These are phyloP conservation scores for Myotisia sp. DNA, from an alignment of 2,329 filamentous ascomycete species.

Conservation along the genomic window DNA sequence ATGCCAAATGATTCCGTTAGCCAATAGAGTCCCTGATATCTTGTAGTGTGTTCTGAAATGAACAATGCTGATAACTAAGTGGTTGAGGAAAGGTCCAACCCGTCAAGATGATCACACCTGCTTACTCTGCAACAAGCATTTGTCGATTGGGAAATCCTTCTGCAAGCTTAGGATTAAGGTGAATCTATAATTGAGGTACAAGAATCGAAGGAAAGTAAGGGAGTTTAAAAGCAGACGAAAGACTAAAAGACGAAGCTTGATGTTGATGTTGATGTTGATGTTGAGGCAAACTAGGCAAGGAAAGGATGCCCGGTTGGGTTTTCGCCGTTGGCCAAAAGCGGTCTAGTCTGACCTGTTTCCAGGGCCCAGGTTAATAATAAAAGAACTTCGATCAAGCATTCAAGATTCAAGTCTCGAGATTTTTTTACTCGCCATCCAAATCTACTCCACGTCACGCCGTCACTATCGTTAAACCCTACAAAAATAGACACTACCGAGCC, in stretches of 20 bases:
- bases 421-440: too few relatives aligned
- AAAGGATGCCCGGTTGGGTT: constrained; percentile 1
- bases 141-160: not conserved
- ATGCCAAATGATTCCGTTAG: constrained; percentile 22
- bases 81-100: constrained; percentile 10
- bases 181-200: too few relatives aligned
- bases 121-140: constrained; percentile 12
- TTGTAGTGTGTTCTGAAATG: constrained; percentile 3
- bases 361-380: too few relatives aligned
- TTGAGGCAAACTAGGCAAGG: not conserved
- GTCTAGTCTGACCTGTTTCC: not conserved
- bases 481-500: constrained; percentile 1
- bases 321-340: not conserved
- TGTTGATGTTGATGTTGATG: not conserved
- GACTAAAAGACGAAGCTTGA: not conserved
- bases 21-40: constrained; percentile 13
- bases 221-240: not conserved
- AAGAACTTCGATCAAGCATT: too few relatives aligned
- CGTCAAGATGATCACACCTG: constrained; percentile 12
- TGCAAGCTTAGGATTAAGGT: too few relatives aligned
- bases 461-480: too few relatives aligned
- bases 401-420: too few relatives aligned
- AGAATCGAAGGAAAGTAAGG: not conserved
- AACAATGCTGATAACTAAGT: constrained; percentile 6
- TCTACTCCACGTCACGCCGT: too few relatives aligned